phyloP scores from a whole-genome alignment of 257 asterid genomes.

The Plantago major region DNA sequence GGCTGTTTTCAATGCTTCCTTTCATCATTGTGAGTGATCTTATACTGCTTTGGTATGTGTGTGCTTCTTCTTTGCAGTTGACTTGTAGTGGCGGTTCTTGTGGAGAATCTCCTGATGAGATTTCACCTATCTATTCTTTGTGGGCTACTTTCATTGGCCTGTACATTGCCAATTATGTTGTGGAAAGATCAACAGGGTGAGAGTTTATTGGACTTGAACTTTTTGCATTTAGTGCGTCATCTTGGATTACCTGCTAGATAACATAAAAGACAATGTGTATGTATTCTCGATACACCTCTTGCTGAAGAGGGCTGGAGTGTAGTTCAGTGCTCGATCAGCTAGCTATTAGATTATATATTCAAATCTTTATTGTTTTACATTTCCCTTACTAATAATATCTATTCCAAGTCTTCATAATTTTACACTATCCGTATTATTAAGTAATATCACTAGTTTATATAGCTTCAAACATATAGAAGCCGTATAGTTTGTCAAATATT shows the following conservation, averaged over 20 bases:
- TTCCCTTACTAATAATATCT: no score
- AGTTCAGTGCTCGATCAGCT: conserved; percentile 9
- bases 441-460: conserved; percentile 1
- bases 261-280: no score
- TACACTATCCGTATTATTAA: background rate
- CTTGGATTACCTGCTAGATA: background rate
- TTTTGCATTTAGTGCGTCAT: background rate
- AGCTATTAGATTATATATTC: conserved; percentile 1
- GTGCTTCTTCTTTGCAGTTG: conserved; percentile 48
- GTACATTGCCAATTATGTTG: conserved; percentile 99
- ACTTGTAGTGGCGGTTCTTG: conserved; percentile 73
- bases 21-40: conserved; percentile 17
- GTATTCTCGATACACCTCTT: no score
- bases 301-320: background rate
- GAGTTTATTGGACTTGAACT: conserved; percentile 32
- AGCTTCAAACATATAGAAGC: conserved; percentile 1
- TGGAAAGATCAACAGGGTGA: conserved; percentile 96
- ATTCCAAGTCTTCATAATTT: background rate
- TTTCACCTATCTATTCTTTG: conserved; percentile 91
- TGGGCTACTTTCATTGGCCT: conserved; percentile 99
- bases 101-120: conserved; percentile 85
- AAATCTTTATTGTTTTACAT: no score
- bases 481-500: conserved; percentile 3
- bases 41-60: conserved; percentile 22
- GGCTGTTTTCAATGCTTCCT: conserved; percentile 10